Percentiles rank a stretch among this genome's conserved stretches.
These are phyloP conservation scores for Cadophora sp. DNA, from an alignment of 2,329 filamentous ascomycete genomes.

Conservation along the genomic window DNA sequence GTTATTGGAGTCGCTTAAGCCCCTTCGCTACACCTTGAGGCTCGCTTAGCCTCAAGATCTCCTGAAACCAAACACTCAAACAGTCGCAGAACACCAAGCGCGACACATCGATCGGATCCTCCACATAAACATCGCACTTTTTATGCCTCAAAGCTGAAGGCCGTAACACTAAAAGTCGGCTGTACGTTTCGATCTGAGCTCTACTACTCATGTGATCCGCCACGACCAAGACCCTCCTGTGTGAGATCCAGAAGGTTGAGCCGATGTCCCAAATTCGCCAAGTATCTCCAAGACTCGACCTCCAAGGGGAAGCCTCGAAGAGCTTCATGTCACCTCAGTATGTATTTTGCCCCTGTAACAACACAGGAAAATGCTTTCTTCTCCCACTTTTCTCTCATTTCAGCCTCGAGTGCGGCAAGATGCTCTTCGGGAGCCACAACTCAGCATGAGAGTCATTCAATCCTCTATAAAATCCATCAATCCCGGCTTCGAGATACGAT, in stretches of 20 bases:
- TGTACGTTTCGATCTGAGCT: slow-evolving; percentile 6
- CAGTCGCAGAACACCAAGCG: slow-evolving; percentile 11
- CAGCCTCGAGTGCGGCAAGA: not conserved
- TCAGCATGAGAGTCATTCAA: not conserved
- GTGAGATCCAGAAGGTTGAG: slow-evolving; percentile 1
- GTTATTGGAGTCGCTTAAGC: slow-evolving; percentile 6
- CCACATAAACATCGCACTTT: not conserved
- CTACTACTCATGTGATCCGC: not conserved
- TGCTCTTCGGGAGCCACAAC: not conserved
- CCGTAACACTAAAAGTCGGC: not conserved
- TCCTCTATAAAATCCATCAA: not conserved
- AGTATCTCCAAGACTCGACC: not conserved
- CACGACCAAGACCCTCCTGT: not conserved
- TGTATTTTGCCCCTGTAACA: not conserved
- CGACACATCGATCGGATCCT: not conserved
- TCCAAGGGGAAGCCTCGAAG: not conserved
- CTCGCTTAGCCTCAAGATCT: not conserved
- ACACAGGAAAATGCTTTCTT: not conserved
- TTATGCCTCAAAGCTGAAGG: not conserved
- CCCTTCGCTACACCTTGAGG: not conserved
- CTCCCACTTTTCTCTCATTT: not conserved
- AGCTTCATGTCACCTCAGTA: not conserved
- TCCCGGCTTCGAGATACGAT: not conserved
- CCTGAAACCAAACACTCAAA: slow-evolving; percentile 14
- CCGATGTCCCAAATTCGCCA: not conserved